Evolutionary conservation across 176 grass and related monocot species (phyloP).

Genomic region (Eragrostis curvula): DNA sequence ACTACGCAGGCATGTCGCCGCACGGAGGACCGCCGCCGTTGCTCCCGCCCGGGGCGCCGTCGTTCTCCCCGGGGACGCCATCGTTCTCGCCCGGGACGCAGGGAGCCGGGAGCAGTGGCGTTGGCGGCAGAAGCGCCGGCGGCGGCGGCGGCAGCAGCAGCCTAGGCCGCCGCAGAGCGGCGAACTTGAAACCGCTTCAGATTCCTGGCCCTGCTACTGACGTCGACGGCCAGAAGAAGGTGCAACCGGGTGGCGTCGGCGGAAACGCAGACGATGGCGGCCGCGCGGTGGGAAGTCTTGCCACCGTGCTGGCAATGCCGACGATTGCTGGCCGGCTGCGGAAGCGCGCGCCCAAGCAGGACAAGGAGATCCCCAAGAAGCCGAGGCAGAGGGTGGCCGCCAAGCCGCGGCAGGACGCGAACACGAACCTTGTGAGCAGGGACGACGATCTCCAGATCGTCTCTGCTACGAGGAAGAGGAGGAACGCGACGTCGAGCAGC

Average conservation of each 20-base stretch:
- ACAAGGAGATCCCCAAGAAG: constrained; percentile 37
- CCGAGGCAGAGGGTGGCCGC: constrained; percentile 17
- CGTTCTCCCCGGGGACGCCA: not conserved
- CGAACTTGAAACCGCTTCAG: constrained; percentile 13
- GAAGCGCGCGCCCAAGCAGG: constrained; percentile 34
- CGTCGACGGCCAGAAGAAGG: not conserved
- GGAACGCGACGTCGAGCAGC: not conserved
- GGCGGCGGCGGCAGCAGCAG: not conserved
- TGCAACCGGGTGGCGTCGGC: not conserved
- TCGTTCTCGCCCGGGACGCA: not conserved
- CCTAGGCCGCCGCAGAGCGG: not conserved
- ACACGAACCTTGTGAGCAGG: not conserved
- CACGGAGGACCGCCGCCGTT: too few relatives aligned
- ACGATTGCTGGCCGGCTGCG: not conserved
- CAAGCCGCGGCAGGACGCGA: not conserved
- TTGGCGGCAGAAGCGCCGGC: not conserved
- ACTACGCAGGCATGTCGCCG: constrained; percentile 7
- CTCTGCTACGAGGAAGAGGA: too few relatives aligned
- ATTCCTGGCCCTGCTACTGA: not conserved
- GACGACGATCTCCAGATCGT: constrained; percentile 21
- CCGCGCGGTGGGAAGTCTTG: constrained; percentile 8
- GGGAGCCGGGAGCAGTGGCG: not conserved
- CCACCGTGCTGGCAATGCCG: constrained; percentile 51
- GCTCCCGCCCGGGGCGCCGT: not conserved
- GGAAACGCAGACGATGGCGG: not conserved